Evolutionary conservation across 164 flowering plant species (phyloP).

Genomic region (Cinnamomum chago): DNA sequence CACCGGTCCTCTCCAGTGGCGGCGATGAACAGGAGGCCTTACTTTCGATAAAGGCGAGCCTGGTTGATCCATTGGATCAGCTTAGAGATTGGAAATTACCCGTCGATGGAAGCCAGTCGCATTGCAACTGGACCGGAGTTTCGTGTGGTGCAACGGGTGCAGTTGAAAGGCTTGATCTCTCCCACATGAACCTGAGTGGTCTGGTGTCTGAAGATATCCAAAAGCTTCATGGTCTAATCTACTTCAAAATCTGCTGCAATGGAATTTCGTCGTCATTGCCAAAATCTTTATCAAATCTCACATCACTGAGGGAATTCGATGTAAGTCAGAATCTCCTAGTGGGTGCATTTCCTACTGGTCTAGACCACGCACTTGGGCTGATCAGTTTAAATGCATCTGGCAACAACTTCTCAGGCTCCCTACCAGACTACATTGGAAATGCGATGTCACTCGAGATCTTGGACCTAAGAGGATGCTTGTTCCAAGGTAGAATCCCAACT

Average conservation of each 20-base stretch:
- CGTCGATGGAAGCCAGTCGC: slow-evolving; percentile 11
- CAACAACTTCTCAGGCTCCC: slow-evolving; percentile 66
- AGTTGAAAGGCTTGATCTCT: slow-evolving; percentile 66
- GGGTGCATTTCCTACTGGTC: slow-evolving; percentile 54
- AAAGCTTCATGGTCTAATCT: slow-evolving; percentile 32
- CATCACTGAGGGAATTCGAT: slow-evolving; percentile 45
- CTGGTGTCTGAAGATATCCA: slow-evolving; percentile 50
- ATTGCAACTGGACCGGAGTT: slow-evolving; percentile 87
- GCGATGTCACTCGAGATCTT: slow-evolving; percentile 52
- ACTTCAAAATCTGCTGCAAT: slow-evolving; percentile 65
- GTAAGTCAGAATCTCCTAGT: slow-evolving; percentile 65
- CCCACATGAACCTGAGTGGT: slow-evolving; percentile 77
- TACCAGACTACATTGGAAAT: slow-evolving; percentile 76
- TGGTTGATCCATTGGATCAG: slow-evolving; percentile 50
- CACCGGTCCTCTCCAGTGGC: neutral
- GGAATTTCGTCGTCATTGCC: slow-evolving; percentile 55
- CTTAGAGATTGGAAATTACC: slow-evolving; percentile 62
- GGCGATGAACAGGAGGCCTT: slow-evolving; percentile 35
- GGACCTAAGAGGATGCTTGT: slow-evolving; percentile 82
- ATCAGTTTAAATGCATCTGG: slow-evolving; percentile 62
- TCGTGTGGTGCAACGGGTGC: slow-evolving; percentile 50
- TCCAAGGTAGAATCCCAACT: slow-evolving; percentile 64
- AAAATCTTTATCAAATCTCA: slow-evolving; percentile 42
- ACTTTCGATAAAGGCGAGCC: slow-evolving; percentile 51
- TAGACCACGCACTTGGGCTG: slow-evolving; percentile 36